These are phyloP conservation scores for Petunia hybrid DNA, from an alignment of 305 asterid species.

Conservation along the genomic window DNA sequence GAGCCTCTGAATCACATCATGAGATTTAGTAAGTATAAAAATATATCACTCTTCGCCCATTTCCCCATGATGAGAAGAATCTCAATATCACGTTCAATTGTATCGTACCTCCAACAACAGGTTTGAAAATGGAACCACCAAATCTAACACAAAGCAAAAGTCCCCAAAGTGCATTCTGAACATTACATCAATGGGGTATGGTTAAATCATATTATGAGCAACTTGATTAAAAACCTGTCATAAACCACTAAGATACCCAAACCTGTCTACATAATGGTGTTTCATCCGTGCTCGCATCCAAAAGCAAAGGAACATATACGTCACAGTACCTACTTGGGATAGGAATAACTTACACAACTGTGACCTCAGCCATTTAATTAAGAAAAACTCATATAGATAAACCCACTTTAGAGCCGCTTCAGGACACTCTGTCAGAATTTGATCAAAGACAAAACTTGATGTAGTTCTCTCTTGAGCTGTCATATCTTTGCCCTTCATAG, in stretches of 20 bases:
- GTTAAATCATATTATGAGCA: neutral
- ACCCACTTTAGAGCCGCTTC: slow-evolving; percentile 39
- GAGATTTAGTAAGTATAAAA: neutral
- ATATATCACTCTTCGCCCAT: neutral
- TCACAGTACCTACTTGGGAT: slow-evolving; percentile 35
- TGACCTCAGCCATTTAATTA: neutral
- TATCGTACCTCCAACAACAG: slow-evolving; percentile 37
- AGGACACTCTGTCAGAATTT: slow-evolving; percentile 38
- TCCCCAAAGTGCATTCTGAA: slow-evolving; percentile 38
- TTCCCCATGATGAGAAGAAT: neutral
- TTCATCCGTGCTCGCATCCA: slow-evolving; percentile 41
- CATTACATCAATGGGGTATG: slow-evolving; percentile 13
- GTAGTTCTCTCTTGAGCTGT: slow-evolving; percentile 41
- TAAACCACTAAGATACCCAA: neutral
- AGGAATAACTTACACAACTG: neutral
- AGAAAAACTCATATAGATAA: neutral
- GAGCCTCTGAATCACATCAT: slow-evolving; percentile 29
- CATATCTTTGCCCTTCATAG: slow-evolving; percentile 37
- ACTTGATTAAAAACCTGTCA: neutral
- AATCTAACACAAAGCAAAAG: slow-evolving; percentile 34
- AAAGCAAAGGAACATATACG: slow-evolving; percentile 38
- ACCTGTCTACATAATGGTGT: slow-evolving; percentile 38
- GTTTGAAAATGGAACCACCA: slow-evolving; percentile 36
- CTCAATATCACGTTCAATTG: slow-evolving; percentile 19
- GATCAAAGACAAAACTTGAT: slow-evolving; percentile 39